A percentile compares a stretch with the other conserved stretches of the same genome.
Conservation (phyloP, 208 protist species). For the Lotmaria passim region DNA sequence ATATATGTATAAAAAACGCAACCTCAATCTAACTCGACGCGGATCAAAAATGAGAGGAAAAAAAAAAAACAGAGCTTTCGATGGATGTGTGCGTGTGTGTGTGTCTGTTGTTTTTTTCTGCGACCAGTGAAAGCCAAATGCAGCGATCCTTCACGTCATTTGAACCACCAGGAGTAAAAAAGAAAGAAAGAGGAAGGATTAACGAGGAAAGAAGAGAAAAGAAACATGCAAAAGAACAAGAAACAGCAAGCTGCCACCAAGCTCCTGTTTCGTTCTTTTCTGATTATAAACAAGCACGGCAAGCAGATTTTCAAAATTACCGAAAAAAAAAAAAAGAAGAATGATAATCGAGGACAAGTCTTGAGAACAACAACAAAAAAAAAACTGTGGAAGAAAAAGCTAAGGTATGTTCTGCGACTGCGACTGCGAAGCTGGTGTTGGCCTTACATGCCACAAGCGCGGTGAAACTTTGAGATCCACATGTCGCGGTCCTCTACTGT, state of each 20-base stretch:
- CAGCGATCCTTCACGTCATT: not conserved
- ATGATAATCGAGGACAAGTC: no score
- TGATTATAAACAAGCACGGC: not conserved
- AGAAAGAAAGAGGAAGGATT: not conserved
- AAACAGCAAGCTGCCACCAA: not conserved
- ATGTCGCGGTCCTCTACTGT: conserved; percentile 76
- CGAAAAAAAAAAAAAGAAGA: not conserved
- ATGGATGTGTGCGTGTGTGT: no score
- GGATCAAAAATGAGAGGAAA: no score
- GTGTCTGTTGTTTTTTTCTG: not conserved
- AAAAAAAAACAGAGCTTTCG: no score
- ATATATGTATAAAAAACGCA: no score
- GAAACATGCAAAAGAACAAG: not conserved
- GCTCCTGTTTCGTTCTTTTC: not conserved
- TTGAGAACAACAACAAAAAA: not conserved
- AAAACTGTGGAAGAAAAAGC: not conserved
- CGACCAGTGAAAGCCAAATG: not conserved
- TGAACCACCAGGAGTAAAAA: no score
- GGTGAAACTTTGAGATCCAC: conserved; percentile 87
- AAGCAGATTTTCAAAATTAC: not conserved
- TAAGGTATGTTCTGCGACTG: no score
- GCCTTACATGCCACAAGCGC: conserved; percentile 77
- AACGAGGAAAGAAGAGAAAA: not conserved
- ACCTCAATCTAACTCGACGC: no score
- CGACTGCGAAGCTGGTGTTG: no score